These are phyloP conservation scores for Leishmania gerbilli DNA, from an alignment of 208 protist species.

Conservation along the genomic window DNA sequence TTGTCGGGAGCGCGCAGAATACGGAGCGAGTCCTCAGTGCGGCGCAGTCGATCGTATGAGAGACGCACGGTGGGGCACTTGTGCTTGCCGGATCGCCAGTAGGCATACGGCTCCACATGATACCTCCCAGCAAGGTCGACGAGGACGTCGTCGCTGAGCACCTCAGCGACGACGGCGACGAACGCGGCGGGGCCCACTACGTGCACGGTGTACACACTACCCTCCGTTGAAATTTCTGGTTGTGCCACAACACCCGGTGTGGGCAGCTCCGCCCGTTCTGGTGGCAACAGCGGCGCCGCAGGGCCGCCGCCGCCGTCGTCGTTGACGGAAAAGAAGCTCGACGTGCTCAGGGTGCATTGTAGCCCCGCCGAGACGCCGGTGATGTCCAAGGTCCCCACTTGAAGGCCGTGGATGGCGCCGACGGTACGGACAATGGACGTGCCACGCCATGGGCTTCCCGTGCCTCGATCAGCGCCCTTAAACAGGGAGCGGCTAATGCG, in stretches of 20 bases:
- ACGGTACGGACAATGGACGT: slow-evolving; percentile 1
- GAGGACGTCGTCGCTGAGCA: slow-evolving; percentile 11
- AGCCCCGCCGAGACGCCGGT: not conserved
- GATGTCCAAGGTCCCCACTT: not conserved
- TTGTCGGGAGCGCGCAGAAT: slow-evolving; percentile 4
- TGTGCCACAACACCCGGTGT: too few species aligned
- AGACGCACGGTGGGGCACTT: slow-evolving; percentile 5
- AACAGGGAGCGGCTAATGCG: not conserved
- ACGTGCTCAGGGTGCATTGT: slow-evolving; percentile 4
- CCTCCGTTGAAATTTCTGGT: not conserved
- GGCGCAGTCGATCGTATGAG: slow-evolving; percentile 5
- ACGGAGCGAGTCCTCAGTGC: slow-evolving; percentile 15
- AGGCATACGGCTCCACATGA: slow-evolving; percentile 6
- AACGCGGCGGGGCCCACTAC: slow-evolving; percentile 3
- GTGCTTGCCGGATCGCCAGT: slow-evolving; percentile 1
- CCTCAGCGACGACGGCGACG: not conserved
- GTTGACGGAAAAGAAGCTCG: slow-evolving; percentile 2
- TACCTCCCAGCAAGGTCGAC: not conserved
- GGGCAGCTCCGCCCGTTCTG: too few species aligned
- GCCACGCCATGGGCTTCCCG: not conserved
- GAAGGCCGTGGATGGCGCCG: not conserved
- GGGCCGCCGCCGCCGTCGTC: too few species aligned
- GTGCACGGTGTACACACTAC: slow-evolving; percentile 5
- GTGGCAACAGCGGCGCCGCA: not conserved
- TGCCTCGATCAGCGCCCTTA: not conserved